Percentiles rank a stretch among this genome's conserved stretches.
Evolutionary conservation across 1,284 basidiomycete species (phyloP).

Genomic region (Leccinum solheimii): DNA sequence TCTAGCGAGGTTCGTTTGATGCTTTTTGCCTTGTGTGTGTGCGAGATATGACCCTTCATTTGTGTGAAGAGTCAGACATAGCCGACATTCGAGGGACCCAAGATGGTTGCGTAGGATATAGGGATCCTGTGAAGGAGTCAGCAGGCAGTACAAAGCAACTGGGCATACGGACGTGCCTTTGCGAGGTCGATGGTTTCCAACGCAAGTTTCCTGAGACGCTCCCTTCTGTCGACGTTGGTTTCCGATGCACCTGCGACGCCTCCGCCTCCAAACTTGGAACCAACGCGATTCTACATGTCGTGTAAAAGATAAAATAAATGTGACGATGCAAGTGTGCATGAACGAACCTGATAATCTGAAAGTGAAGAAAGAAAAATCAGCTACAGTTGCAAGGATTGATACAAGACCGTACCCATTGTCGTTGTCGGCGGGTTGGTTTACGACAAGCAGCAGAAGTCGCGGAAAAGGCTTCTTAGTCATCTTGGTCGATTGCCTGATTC

Average conservation of each 20-base stretch:
- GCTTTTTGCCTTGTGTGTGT: constrained; percentile 99
- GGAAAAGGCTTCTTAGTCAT: background rate
- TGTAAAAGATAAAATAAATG: constrained; percentile 1
- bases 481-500: constrained; percentile 19
- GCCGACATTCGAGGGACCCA: constrained; percentile 95
- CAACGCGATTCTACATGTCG: constrained; percentile 78
- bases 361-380: constrained; percentile 9
- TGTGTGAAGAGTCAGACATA: constrained; percentile 97
- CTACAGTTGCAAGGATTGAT: background rate
- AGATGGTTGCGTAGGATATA: constrained; percentile 99
- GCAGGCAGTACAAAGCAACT: background rate
- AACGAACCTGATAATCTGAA: constrained; percentile 48
- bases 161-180: constrained; percentile 53
- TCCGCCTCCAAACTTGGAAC: constrained; percentile 94
- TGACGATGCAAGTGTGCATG: background rate
- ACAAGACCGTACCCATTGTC: constrained; percentile 26
- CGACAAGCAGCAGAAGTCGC: background rate
- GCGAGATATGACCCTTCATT: constrained; percentile 99
- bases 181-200: constrained; percentile 96
- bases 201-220: constrained; percentile 93
- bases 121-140: constrained; percentile 69
- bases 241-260: constrained; percentile 93
- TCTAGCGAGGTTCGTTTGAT: constrained; percentile 97
- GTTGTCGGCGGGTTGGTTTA: background rate
- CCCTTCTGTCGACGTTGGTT: constrained; percentile 92